Evolutionary conservation across 2,329 filamentous ascomycete genomes (phyloP).

Genomic region (Ascosphaera aggregata): DNA sequence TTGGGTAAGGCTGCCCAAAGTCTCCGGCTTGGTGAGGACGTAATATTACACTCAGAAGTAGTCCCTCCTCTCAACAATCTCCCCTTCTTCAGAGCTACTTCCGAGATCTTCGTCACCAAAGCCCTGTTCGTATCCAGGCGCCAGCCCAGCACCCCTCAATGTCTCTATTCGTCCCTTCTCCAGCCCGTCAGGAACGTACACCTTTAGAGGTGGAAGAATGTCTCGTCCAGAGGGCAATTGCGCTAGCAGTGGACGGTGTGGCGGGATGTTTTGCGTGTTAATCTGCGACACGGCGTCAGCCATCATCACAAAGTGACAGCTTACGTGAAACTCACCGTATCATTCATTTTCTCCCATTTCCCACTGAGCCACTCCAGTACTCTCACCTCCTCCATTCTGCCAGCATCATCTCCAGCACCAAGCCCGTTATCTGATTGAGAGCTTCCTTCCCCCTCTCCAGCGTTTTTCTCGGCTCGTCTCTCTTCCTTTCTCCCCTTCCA

Average conservation of each 20-base stretch:
- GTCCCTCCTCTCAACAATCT: not conserved
- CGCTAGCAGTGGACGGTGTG: constrained; percentile 45
- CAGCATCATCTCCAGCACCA: constrained; percentile 47
- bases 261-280: constrained; percentile 55
- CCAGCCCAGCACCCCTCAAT: constrained; percentile 25
- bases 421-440: constrained; percentile 12
- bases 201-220: constrained; percentile 44
- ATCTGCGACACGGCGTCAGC: constrained; percentile 29
- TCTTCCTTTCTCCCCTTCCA: constrained; percentile 61
- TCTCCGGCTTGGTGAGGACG: no score
- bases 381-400: constrained; percentile 59
- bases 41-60: not conserved
- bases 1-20: no score
- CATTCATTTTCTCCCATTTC: constrained; percentile 86
- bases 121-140: constrained; percentile 20
- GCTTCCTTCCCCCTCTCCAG: constrained; percentile 14
- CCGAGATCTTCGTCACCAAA: constrained; percentile 19
- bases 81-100: constrained; percentile 3
- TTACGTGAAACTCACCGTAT: constrained; percentile 39
- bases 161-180: constrained; percentile 40
- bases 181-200: constrained; percentile 41
- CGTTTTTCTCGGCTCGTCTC: constrained; percentile 46
- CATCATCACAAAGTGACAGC: no score
- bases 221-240: constrained; percentile 76
- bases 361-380: constrained; percentile 68